Evolutionary conservation across 2,329 filamentous ascomycete species (phyloP).

Genomic region (Alternaria sp.): DNA sequence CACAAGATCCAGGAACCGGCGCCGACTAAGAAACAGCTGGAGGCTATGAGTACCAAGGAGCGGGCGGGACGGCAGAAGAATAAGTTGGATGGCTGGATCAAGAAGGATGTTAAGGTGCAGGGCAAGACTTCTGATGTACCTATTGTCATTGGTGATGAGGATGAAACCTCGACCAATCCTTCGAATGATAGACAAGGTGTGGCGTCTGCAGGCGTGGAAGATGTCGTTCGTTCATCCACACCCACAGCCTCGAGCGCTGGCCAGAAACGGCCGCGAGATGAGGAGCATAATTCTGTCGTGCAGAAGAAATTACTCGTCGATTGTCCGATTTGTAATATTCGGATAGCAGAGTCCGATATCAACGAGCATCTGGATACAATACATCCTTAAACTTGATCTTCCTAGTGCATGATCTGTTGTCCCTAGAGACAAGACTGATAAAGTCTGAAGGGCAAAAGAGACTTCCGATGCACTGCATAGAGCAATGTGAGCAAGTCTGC

Average conservation of each 20-base stretch:
- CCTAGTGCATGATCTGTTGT: not conserved
- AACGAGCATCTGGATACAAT: conserved; percentile 50
- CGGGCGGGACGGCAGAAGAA: conserved; percentile 53
- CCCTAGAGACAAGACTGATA: fast-evolving
- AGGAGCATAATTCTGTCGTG: conserved; percentile 16
- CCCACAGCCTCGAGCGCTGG: conserved; percentile 2
- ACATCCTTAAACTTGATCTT: conserved; percentile 19
- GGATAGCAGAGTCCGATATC: conserved; percentile 41
- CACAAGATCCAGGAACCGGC: conserved; percentile 52
- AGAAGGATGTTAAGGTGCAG: conserved; percentile 10
- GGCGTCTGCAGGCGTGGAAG: conserved; percentile 6
- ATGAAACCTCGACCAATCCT: conserved; percentile 6
- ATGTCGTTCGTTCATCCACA: conserved; percentile 1
- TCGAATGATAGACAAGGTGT: conserved; percentile 13
- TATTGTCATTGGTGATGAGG: conserved; percentile 13
- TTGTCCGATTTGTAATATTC: conserved; percentile 50
- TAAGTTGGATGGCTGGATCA: conserved; percentile 53
- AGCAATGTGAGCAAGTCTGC: not conserved
- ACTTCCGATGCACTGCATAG: not conserved
- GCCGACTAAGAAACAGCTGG: conserved; percentile 51
- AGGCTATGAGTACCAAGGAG: conserved; percentile 48
- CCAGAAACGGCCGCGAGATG: conserved; percentile 28
- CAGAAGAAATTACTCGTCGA: conserved; percentile 35
- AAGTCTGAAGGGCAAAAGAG: not conserved
- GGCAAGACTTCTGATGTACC: conserved; percentile 16